phyloP scores from a whole-genome alignment of 2,329 filamentous ascomycete species.

The Helicocarpus griseus region DNA sequence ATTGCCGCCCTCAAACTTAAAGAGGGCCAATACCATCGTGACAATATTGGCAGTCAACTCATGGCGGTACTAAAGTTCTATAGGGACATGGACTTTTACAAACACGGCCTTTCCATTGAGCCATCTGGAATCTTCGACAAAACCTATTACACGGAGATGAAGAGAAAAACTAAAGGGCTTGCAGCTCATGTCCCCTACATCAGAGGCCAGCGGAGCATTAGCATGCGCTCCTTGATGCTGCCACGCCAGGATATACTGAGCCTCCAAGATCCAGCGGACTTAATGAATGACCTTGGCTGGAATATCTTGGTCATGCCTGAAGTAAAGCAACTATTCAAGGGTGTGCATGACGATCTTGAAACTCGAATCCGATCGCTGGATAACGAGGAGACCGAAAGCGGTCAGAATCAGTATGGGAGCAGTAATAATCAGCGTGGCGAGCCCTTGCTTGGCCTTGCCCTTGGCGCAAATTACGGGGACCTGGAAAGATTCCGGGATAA shows the following conservation, averaged over 20 bases:
- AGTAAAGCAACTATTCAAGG: slow-evolving; percentile 35
- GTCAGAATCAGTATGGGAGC: too few relatives aligned
- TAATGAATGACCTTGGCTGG: slow-evolving; percentile 47
- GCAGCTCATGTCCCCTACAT: slow-evolving; percentile 14
- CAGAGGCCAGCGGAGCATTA: slow-evolving; percentile 32
- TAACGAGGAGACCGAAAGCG: neutral
- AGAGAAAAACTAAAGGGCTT: slow-evolving; percentile 4
- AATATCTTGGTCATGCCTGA: slow-evolving; percentile 41
- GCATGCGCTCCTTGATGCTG: slow-evolving; percentile 26
- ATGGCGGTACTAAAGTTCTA: slow-evolving; percentile 44
- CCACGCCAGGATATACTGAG: slow-evolving; percentile 34
- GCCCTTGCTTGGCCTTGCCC: slow-evolving; percentile 9
- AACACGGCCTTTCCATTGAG: slow-evolving; percentile 41
- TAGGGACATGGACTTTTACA: slow-evolving; percentile 34
- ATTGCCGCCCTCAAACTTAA: slow-evolving; percentile 43
- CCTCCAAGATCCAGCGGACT: slow-evolving; percentile 51
- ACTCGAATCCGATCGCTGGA: slow-evolving; percentile 19
- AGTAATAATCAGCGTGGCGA: neutral
- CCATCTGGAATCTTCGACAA: slow-evolving; percentile 38
- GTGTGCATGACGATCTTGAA: slow-evolving; percentile 19
- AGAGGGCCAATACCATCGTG: slow-evolving; percentile 22
- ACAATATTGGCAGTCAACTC: slow-evolving; percentile 34
- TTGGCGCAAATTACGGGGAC: slow-evolving; percentile 12
- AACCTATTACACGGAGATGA: slow-evolving; percentile 11
- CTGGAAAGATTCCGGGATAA: slow-evolving; percentile 12